Conservation (phyloP, 2,329 filamentous ascomycete genomes). For the Colletotrichum musicola region DNA sequence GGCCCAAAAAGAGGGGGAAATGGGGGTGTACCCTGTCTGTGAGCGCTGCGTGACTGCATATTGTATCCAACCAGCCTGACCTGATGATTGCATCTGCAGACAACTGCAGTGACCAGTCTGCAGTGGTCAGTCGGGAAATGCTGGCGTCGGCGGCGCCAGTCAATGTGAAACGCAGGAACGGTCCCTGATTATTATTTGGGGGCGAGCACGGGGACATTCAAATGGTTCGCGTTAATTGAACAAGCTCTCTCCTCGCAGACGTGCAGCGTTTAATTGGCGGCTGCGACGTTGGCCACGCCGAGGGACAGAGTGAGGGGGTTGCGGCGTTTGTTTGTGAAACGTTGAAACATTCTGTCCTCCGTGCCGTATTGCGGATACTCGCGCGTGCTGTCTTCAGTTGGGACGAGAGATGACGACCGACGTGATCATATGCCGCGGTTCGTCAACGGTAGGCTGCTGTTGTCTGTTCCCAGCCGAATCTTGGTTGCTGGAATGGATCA, state of each 20-base stretch:
- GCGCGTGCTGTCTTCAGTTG: too few relatives aligned
- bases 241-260: neutral
- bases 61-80: neutral
- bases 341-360: constrained; percentile 14
- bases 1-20: too few relatives aligned
- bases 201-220: neutral
- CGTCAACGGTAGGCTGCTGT: too few relatives aligned
- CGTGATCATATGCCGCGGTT: too few relatives aligned
- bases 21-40: too few relatives aligned
- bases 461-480: too few relatives aligned
- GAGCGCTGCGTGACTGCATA: too few relatives aligned
- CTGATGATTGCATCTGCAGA: neutral
- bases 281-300: neutral
- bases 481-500: too few relatives aligned
- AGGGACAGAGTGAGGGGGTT: neutral
- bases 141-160: constrained; percentile 4
- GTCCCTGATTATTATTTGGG: constrained; percentile 7
- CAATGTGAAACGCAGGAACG: constrained; percentile 31
- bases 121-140: neutral
- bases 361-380: neutral
- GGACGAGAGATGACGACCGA: too few relatives aligned
- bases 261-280: neutral
- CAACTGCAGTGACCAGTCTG: neutral
- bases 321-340: constrained; percentile 10
- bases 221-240: neutral